Evolutionary conservation across 768 basidiomycete genomes (phyloP).

Genomic region (Sporobolomyces phaffii): DNA sequence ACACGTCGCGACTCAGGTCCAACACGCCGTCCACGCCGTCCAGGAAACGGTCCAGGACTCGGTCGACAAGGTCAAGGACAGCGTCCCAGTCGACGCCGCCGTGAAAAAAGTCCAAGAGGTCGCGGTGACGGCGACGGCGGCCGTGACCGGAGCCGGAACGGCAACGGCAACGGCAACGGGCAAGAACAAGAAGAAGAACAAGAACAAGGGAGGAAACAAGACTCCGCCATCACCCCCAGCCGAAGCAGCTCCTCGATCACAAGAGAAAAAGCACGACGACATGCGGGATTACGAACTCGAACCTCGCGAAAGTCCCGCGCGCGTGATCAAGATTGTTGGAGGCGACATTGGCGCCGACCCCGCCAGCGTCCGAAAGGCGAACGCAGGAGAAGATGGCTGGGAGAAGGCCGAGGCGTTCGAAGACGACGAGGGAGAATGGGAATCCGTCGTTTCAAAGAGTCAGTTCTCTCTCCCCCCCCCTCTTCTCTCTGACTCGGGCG

Average conservation of each 20-base stretch:
- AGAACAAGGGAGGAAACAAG: conserved; percentile 26
- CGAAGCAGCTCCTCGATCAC: neutral
- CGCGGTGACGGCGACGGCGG: neutral
- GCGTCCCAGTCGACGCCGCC: neutral
- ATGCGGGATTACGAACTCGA: conserved; percentile 31
- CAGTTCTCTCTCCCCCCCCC: neutral
- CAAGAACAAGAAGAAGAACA: conserved; percentile 20
- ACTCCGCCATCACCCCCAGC: neutral
- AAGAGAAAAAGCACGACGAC: conserved; percentile 11
- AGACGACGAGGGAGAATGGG: conserved; percentile 32
- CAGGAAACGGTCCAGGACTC: neutral
- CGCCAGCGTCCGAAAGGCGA: neutral
- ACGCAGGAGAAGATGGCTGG: conserved; percentile 14
- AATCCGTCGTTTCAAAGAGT: conserved; percentile 28
- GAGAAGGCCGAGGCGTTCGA: conserved; percentile 26
- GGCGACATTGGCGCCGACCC: conserved; percentile 23
- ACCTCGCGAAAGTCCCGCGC: conserved; percentile 3
- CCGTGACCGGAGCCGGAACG: neutral
- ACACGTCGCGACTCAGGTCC: neutral
- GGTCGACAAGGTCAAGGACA: neutral
- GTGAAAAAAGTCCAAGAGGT: neutral
- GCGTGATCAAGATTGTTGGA: conserved; percentile 33
- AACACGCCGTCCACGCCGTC: neutral
- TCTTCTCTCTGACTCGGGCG: neutral
- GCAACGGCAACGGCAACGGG: neutral